Base-by-base conservation (phyloP, 2,329 filamentous ascomycete species). In the Mariannaea sp. region DNA sequence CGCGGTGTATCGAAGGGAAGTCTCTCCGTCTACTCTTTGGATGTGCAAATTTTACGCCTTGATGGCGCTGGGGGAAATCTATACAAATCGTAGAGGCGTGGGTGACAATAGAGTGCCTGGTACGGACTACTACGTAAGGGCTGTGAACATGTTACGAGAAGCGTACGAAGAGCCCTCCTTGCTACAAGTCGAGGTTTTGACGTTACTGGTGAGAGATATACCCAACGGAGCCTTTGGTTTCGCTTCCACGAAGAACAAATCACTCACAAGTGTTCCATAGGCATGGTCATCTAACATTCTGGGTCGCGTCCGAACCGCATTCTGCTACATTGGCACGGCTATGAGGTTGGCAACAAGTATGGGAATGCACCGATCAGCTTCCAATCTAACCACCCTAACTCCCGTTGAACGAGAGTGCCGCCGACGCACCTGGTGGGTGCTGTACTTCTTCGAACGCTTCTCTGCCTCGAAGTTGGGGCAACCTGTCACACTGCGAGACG, bases 21-120 rank as follows among this genome's bases (percentile, higher is more conserved):
- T 61, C 7, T 60, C 59, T 33, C 68, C 33, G 13, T 72, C 44
- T 0, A 49, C 52, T 3, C 24, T 69, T 1, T 75, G 73, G 62
- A 60, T 75, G 9, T 77, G 74, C 61, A 76, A 76, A 36, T 74
- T 76, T 35, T 77, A 75, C 36, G 71, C 72, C 0, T 57, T 78
- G 7, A 76, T 78, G 64, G 73, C 73, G 0, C 66, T 78, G 33
- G 75, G 75, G 0, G 74, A 78, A 43, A 73, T 75, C 2, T 78
- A 77, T 50, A 75, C 75, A 0, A 72, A 73, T 42, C 62, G 73
- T 1, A 69, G 71, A 2, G 61, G 62, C 0, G 59, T 64, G 0
- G 65, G 59, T 53, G 69, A 49, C 9, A 64, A 59, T 2, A 58
- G 53, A 1, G 73, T 78, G 1, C 75, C 76, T 0, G 76, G 75